Evolutionary conservation across 371 early-diverging fungal genomes (phyloP).

Genomic region (Haplosporangium sp.): DNA sequence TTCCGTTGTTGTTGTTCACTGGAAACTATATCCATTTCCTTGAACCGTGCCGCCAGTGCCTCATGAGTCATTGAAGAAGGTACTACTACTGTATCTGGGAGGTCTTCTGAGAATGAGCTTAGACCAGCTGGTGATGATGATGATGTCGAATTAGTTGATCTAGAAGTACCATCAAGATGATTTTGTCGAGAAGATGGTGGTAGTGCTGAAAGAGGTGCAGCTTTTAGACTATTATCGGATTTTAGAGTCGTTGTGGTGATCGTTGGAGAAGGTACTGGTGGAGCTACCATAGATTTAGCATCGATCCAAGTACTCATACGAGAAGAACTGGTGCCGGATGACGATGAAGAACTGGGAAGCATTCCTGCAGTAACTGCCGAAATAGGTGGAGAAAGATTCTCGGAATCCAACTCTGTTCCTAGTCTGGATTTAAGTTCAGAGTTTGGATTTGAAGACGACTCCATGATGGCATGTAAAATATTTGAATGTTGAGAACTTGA

Average conservation of each 20-base stretch:
- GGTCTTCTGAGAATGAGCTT: slow-evolving; percentile 25
- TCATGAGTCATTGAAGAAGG: slow-evolving; percentile 52
- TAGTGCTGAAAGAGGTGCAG: slow-evolving; percentile 18
- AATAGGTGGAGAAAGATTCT: slow-evolving; percentile 6
- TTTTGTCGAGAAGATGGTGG: slow-evolving; percentile 14
- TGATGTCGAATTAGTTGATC: too few species aligned
- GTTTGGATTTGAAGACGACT: background rate
- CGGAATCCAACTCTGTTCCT: slow-evolving; percentile 1
- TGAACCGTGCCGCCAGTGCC: slow-evolving; percentile 46
- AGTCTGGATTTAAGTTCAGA: background rate
- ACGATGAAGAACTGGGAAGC: slow-evolving; percentile 6
- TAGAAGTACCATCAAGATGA: too few species aligned
- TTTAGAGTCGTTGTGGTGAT: slow-evolving; percentile 32
- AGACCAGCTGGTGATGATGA: background rate
- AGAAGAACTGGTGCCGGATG: background rate
- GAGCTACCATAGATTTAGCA: slow-evolving; percentile 31
- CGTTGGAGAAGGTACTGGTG: slow-evolving; percentile 31
- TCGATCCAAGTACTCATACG: slow-evolving; percentile 37
- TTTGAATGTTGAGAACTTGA: background rate
- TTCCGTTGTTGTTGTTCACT: slow-evolving; percentile 31
- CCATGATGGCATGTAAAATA: slow-evolving; percentile 1
- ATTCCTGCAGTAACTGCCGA: slow-evolving; percentile 34
- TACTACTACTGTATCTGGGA: slow-evolving; percentile 34
- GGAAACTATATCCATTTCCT: slow-evolving; percentile 47
- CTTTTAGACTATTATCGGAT: slow-evolving; percentile 22